Base-by-base conservation (phyloP, 352 stramenopile species). In the Blastocystis sp. region DNA sequence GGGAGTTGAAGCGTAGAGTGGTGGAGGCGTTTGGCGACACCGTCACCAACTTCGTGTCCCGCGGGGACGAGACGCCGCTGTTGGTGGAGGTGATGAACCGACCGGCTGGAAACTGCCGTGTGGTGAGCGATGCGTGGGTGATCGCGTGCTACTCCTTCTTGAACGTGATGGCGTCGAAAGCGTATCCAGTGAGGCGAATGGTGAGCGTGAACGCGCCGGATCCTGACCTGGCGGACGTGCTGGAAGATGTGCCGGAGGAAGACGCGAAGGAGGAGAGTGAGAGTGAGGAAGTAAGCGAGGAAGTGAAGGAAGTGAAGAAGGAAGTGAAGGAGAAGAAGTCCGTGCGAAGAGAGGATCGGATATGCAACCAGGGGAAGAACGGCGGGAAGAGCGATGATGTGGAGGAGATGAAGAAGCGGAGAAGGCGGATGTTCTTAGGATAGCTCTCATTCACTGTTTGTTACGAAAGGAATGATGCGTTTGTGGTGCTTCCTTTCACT, bases 71-170 rank as follows among this genome's bases (percentile, higher is more conserved):
- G 34, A 84, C 74, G 0, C 52, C 45, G n/a, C 42, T 70, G 17
- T 28, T 68, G 28, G 10, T 9, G 19, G 66, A 69, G 14, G 74
- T 84, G 48, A 54, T 14, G 14, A 42, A 84, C 11, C 43, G 17
- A 14, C 21, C 40, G 21, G 10, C 3, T 48, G 45, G 4, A 10
- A 69, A 11, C 21, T 52, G 19, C 14, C n/a, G 65, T 69, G 74
- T 84, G 57, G 74, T 84, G 14, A 84, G 38, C 57, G 74, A 84
- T 54, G 11, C n/a, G 9, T 84, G 74, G 74, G 34, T 84, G 4
- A 42, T 68, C 45, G 54, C 38, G 17, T 84, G 74, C 24, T 69
- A 68, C 17, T 60, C 74, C 1, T 66, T 84, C 21, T 10, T 84
- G n/a, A 28, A 52, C 3, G 19, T 28, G 4, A 84, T 84, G 34